Evolutionary conservation across 2,329 filamentous ascomycete genomes (phyloP).

Genomic region (Fusarium begoniae): DNA sequence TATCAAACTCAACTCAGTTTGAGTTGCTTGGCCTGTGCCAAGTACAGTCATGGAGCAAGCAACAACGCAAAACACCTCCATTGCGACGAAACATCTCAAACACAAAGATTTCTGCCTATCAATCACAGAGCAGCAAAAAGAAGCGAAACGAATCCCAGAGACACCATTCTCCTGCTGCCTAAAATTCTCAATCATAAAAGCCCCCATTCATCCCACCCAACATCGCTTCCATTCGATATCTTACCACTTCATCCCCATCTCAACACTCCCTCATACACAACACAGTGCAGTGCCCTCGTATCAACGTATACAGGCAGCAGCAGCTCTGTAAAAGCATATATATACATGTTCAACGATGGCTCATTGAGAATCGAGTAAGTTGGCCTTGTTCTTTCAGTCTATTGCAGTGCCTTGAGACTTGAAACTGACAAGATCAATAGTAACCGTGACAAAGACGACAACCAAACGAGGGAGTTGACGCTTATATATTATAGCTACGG

Average conservation of each 20-base stretch:
- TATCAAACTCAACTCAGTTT: neutral
- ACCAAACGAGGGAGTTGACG: no score
- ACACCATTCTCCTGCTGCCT: neutral
- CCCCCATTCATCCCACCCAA: neutral
- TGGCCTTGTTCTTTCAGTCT: neutral
- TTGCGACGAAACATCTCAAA: neutral
- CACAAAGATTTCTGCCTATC: neutral
- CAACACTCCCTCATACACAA: neutral
- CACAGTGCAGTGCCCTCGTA: neutral
- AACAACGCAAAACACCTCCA: no score
- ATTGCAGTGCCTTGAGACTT: neutral
- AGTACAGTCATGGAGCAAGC: neutral
- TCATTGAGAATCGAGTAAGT: neutral
- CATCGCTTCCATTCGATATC: neutral
- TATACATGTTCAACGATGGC: accelerated
- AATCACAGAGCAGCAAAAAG: neutral
- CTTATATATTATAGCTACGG: neutral
- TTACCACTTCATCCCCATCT: neutral
- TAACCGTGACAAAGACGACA: neutral
- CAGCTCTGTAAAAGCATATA: neutral
- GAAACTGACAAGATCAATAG: neutral
- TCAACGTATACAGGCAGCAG: no score
- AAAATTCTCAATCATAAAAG: neutral
- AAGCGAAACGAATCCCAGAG: neutral
- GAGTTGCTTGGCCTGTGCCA: neutral